These are phyloP conservation scores for Monascus ruber DNA, from an alignment of 2,329 filamentous ascomycete genomes.

Conservation along the genomic window DNA sequence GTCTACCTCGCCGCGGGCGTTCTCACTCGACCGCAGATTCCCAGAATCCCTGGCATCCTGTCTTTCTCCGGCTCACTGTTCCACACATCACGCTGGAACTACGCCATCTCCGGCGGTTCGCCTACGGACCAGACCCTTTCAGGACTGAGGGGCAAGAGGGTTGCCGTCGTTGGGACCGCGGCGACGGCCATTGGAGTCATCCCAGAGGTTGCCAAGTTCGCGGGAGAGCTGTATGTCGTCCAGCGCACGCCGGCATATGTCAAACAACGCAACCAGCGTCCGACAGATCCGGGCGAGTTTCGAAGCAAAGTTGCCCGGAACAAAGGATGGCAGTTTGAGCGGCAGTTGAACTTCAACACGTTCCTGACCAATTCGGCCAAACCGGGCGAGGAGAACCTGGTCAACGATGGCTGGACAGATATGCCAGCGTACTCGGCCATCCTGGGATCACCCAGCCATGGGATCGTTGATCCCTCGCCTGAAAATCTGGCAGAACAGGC, in stretches of 20 bases:
- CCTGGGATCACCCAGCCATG: neutral
- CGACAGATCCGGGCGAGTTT: neutral
- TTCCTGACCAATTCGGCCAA: neutral
- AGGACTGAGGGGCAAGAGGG: neutral
- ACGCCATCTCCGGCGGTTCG: neutral
- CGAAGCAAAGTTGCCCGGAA: neutral
- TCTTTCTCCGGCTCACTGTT: neutral
- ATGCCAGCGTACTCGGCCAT: neutral
- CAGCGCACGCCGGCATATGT: neutral
- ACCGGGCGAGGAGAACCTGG: neutral
- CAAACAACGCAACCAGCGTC: neutral
- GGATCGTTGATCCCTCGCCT: neutral
- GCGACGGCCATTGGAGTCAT: neutral
- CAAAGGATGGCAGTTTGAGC: neutral
- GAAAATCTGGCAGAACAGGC: neutral
- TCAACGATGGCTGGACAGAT: neutral
- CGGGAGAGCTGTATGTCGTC: neutral
- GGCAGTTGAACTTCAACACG: neutral
- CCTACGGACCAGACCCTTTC: neutral
- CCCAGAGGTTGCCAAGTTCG: neutral
- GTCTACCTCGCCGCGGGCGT: conserved; percentile 22
- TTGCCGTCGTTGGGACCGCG: neutral
- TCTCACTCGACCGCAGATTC: conserved; percentile 33
- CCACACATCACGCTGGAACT: neutral
- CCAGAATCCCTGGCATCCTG: conserved; percentile 50